Base-by-base conservation (phyloP, 345 rosid genomes). In the Theobroma cacao region DNA sequence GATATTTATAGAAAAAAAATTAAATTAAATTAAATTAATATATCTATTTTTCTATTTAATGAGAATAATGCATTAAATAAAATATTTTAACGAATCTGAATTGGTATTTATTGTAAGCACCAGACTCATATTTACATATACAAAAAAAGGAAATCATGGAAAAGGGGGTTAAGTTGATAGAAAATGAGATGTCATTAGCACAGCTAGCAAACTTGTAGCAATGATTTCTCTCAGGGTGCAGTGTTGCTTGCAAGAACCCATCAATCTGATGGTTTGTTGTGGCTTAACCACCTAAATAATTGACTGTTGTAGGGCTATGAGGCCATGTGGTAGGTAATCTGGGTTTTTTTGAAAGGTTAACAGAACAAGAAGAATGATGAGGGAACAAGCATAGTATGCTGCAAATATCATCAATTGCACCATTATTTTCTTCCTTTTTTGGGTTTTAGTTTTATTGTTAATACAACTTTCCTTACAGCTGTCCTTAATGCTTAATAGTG, bases 261-360 rank as follows among this genome's bases (percentile, higher is more conserved):
- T 81, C 77, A 75, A 63, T 75, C 17, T 64, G 79, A 66, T 58
- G 53, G 77, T 67, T 56, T 45, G 65, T 72, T 63, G 66, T 38
- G 79, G 64, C 78, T 83, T 83, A 83, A 81, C 88, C 76, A 80
- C 84, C 86, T 69, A 75, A 77, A 76, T 74, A 22, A 74, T 60
- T 59, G 55, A 41, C 22, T 41, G 34, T 15, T 40, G 77, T 74
- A 74, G 77, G 77, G 56, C 68, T 3, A 60, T 28, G 65, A 24
- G 41, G 41, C 77, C 77, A 74, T 74, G 77, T 74, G 77, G 53
- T 41, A 20, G 68, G 66, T 58, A 58, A 22, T 41, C 36, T 41
- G 67, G 53, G 65, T n/a, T 52, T 7, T 74, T 33, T 10, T 7
- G 38, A 17, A 30, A 67, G 52, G 18, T 66, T 40, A 14, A 60